Base-by-base conservation (phyloP, 2,329 filamentous ascomycete genomes). In the Exophiala xenobiotica region DNA sequence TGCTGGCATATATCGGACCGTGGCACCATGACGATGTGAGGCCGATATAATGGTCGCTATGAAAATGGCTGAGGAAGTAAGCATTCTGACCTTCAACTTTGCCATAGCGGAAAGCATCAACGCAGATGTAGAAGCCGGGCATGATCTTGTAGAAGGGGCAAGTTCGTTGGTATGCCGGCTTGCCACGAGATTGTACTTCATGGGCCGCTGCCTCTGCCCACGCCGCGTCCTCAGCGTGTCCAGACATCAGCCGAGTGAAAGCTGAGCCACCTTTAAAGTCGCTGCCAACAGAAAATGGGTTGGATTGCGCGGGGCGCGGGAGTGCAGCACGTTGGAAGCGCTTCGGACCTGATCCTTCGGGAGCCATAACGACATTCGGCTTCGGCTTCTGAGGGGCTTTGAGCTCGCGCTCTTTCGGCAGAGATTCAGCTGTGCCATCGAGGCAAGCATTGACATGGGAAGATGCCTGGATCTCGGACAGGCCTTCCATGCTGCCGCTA, bases 71-170 rank as follows among this genome's bases (percentile, higher is more conserved):
- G 8, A 99, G 78, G 61, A 99, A 99, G 67, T 99, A 99, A 1
- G 92, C 93, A 47, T 88, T 86, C 67, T 91, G 96, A 0, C 90
- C 91, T 65, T 95, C 80, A 0, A 99, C 89, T 3, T 91, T 90
- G 2, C 93, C 93, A 64, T 97, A 99, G 16, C 92, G 84, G 65
- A 99, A 63, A 96, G 93, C 93, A 69, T 99, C 93, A 0, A 99
- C 93, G 51, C 90, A 95, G 46, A 97, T 95, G 58, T 80, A 89
- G 63, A 96, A 87, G 0, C 90, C 90, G 0, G 92, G 91, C 72
- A 99, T 85, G 58, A 97, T 96, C 70, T 99, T 99, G 75, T 99
- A 99, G 64, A 99, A 99, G 0, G 93, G 93, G 65, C 93, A 99
- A 0, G 90, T 96, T 42, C 93, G 82, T 64, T 92, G 81, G 63